Evolutionary conservation across 2,329 filamentous ascomycete species (phyloP).

Genomic region (Scedosporium apiospermum): DNA sequence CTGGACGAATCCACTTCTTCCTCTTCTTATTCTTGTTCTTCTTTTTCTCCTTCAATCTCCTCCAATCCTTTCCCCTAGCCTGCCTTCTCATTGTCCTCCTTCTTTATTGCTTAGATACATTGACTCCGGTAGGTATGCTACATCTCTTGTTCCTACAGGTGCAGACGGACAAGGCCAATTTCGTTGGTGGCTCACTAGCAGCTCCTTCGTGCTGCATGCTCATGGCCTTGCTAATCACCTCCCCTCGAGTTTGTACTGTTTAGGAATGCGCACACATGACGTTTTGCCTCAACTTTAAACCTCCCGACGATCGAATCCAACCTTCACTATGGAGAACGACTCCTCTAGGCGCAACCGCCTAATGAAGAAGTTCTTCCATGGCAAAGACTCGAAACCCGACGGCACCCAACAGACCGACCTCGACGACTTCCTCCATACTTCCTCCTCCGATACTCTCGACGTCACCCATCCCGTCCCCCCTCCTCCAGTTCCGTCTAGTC

Average conservation of each 20-base stretch:
- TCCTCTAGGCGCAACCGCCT: constrained; percentile 42
- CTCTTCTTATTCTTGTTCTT: not conserved
- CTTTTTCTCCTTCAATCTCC: not conserved
- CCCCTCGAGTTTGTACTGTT: not conserved
- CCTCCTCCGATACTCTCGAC: constrained; percentile 43
- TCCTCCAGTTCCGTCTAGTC: constrained; percentile 20
- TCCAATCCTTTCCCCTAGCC: not conserved
- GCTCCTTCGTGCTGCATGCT: not conserved
- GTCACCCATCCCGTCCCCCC: constrained; percentile 41
- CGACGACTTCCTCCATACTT: constrained; percentile 47
- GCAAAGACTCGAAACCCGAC: constrained; percentile 29
- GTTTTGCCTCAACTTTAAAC: not conserved
- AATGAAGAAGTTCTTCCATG: constrained; percentile 52
- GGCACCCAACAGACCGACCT: constrained; percentile 28
- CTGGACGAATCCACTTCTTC: not conserved
- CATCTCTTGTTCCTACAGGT: too few relatives aligned
- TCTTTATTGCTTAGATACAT: not conserved
- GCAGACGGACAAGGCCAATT: not conserved
- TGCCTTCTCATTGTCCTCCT: not conserved
- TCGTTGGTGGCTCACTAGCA: not conserved
- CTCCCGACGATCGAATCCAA: not conserved
- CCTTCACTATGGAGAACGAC: constrained; percentile 34
- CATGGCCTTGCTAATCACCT: not conserved
- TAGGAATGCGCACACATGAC: constrained; percentile 1
- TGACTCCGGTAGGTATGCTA: not conserved